Evolutionary conservation across 495 filamentous ascomycete species (phyloP).

Genomic region (Bombardia bombarda): DNA sequence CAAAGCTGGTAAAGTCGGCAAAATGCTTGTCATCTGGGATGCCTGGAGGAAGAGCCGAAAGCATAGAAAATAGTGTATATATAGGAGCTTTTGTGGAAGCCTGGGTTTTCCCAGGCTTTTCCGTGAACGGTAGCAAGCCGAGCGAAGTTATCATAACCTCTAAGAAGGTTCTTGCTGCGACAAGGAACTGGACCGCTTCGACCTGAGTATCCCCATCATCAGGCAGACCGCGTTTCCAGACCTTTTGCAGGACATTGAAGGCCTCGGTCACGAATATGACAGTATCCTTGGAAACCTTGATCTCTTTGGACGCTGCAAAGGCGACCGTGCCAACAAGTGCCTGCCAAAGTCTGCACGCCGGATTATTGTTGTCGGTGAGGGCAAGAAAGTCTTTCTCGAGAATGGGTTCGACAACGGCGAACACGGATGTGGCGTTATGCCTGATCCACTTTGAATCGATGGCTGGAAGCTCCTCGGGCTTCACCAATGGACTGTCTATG

Average conservation of each 20-base stretch:
- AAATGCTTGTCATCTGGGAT: conserved; percentile 35
- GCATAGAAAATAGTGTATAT: conserved; percentile 41
- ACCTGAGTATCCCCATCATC: conserved; percentile 10
- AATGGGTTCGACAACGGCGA: conserved; percentile 56
- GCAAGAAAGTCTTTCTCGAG: conserved; percentile 50
- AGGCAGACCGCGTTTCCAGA: conserved; percentile 48
- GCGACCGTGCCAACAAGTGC: conserved; percentile 60
- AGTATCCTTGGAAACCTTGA: conserved; percentile 78
- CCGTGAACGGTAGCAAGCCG: conserved; percentile 69
- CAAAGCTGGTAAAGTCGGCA: conserved; percentile 27
- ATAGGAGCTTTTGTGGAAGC: conserved; percentile 33
- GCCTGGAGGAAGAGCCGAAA: conserved; percentile 34
- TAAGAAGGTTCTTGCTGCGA: conserved; percentile 53
- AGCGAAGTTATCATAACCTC: conserved; percentile 54
- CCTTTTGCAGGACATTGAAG: conserved; percentile 53
- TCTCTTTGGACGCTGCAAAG: conserved; percentile 76
- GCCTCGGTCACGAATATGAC: conserved; percentile 69
- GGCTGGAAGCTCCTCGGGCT: conserved; percentile 63
- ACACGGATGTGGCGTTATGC: conserved; percentile 51
- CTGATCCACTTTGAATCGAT: conserved; percentile 87
- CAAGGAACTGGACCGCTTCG: conserved; percentile 43
- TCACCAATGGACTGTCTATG: conserved; percentile 46
- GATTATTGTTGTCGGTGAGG: conserved; percentile 33
- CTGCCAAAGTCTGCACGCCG: conserved; percentile 56
- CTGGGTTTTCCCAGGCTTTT: conserved; percentile 47